Evolutionary conservation across 208 protist genomes (phyloP), one percentile per base, ranked within the genome.

Genomic region (Leishmania guyanensis): DNA sequence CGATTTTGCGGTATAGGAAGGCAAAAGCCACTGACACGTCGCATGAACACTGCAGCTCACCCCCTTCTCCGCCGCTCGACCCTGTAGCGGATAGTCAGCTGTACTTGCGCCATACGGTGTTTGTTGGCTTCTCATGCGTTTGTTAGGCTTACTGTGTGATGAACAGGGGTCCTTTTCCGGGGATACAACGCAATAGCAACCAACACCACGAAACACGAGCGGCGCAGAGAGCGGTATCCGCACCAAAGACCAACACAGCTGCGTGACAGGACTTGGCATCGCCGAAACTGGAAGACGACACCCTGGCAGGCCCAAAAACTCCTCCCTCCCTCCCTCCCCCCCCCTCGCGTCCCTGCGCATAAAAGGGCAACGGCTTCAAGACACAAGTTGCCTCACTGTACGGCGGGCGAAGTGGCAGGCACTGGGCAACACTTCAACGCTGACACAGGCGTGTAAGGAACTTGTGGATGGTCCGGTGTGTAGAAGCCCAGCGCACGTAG

Each of bases 401-500:
- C 43, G 16, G 33, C 73, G 29, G 17, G 54, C 20, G 53, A 22
- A 22, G 51, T 17, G 33, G 36, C 54, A 20, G 16, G 36, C 74
- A 77, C 74, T 5, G 82, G 82, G 3, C 74, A 20, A 9, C 50
- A 43, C 56, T 72, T 54, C 20, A 82, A 75, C 82, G 76, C 74
- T 0, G 20, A 54, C 33, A 82, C 65, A 9, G 82, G 79, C 12
- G 65, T 80, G 80, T 90, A 97, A 48, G 91, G 89, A 22, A 95
- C 89, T 77, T 98, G 94, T 29, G 93, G 92, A 66, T 96, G 90
- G 73, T 98, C 93, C 5, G 94, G 94, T 3, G 94, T 98, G 86
- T 96, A 96, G 72, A 92, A 91, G 36, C 94, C 94, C 22, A 98
- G 87, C 8, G 89, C 94, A 20, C 94, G 93, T 77, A 91, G 84